A percentile compares a stretch with the other conserved stretches of the same genome.
Conservation (phyloP, 768 basidiomycete genomes). For the Ramaria rubella region DNA sequence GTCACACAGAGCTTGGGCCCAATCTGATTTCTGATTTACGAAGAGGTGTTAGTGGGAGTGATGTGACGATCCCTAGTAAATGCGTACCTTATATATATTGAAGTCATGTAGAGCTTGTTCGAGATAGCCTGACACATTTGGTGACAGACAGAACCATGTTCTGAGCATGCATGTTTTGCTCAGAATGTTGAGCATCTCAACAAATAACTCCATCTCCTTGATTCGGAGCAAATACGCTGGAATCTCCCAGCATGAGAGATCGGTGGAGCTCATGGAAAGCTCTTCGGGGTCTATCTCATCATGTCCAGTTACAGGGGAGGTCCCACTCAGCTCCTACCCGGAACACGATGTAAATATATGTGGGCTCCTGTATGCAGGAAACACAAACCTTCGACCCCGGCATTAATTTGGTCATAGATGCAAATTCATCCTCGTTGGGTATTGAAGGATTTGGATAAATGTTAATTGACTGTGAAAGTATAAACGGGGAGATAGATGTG, state of each 20-base stretch:
- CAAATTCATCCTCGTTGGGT: neutral
- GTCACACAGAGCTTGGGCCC: too few relatives aligned
- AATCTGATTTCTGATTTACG: neutral
- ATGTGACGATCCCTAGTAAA: too few relatives aligned
- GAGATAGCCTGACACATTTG: neutral
- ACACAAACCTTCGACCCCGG: neutral
- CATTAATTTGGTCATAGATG: neutral
- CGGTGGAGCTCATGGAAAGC: neutral
- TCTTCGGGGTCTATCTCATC: neutral
- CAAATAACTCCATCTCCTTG: neutral
- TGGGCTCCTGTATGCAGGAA: too few relatives aligned
- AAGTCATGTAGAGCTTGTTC: neutral
- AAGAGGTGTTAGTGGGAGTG: too few relatives aligned
- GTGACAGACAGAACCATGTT: neutral
- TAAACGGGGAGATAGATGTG: too few relatives aligned
- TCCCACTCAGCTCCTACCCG: too few relatives aligned
- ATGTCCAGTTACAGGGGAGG: neutral
- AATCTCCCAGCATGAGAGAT: neutral
- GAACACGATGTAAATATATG: too few relatives aligned
- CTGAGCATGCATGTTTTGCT: neutral
- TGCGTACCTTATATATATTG: neutral
- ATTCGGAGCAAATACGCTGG: neutral
- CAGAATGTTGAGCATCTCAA: neutral
- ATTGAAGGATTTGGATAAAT: neutral
- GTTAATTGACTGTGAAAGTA: too few relatives aligned